Evolutionary conservation across 2,329 filamentous ascomycete genomes (phyloP), one percentile per base, ranked within the genome.

Genomic region (Rhynchosporium graminicola): DNA sequence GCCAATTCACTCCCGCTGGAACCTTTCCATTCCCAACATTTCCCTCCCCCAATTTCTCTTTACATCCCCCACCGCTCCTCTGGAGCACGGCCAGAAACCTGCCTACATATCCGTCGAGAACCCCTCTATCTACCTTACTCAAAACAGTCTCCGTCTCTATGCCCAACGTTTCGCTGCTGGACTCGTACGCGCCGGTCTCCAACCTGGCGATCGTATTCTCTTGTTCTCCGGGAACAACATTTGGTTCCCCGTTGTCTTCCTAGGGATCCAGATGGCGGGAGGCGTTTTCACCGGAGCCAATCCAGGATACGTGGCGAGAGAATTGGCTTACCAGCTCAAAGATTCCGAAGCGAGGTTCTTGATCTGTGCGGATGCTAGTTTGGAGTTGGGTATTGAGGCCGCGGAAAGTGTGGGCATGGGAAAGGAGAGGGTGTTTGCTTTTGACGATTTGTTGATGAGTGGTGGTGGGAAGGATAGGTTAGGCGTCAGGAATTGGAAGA

Each of bases 281-380:
- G 89, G 89, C 1, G 78, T 94, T 59, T 94, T 94, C 77, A 89
- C 87, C 0, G 90, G 89, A 31, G 88, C 88, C 1, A 92, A 91
- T 64, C 88, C 89, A 0, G 81, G 80, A 4, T 92, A 86, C 68
- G 86, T 90, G 0, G 78, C 84, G 0, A 79, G 89, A 26, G 91
- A 95, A 75, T 76, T 96, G 51, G 88, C 86, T 6, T 88, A 90
- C 74, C 91, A 95, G 74, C 78, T 95, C 42, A 80, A 83, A 55
- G 89, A 94, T 73, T 88, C 87, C 61, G 87, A 83, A 0, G 87
- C 90, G 0, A 81, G 75, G 6, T 88, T 89, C 70, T 76, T 95
- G 61, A 77, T 95, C 59, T 83, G 84, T n/a, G 82, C 86, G 0
- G 82, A 85, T 42, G 78, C 72, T 0, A 83, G 80, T 63, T 76